Evolutionary conservation across 2,329 filamentous ascomycete species (phyloP).

Genomic region (Triangularia verruculosa): DNA sequence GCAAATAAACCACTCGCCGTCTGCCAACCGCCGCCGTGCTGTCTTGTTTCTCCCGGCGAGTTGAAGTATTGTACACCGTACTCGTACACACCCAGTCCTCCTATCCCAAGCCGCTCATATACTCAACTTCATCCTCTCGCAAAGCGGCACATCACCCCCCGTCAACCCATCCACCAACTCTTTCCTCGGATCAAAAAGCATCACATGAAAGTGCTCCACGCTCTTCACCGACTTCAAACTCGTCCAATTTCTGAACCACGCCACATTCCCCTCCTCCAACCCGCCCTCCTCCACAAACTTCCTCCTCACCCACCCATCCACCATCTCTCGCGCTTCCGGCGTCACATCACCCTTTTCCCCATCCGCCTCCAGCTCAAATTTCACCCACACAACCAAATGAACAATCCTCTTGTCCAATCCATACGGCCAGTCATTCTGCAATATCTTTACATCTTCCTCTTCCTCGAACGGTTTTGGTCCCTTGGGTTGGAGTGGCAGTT

Average conservation of each 20-base stretch:
- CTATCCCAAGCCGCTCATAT: background rate
- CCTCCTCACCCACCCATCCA: conserved; percentile 67
- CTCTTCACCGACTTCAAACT: conserved; percentile 80
- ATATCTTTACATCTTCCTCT: conserved; percentile 63
- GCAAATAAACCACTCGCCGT: background rate
- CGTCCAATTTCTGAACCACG: conserved; percentile 90
- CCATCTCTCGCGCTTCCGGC: conserved; percentile 56
- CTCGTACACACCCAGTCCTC: background rate
- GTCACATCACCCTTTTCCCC: conserved; percentile 64
- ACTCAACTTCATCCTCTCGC: conserved; percentile 36
- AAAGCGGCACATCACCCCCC: conserved; percentile 67
- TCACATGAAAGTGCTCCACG: conserved; percentile 92
- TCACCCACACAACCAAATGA: conserved; percentile 90
- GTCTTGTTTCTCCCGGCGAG: background rate
- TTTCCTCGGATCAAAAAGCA: conserved; percentile 75
- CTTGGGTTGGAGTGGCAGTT: conserved; percentile 36
- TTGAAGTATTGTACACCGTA: background rate
- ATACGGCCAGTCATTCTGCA: conserved; percentile 94
- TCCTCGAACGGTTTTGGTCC: conserved; percentile 42
- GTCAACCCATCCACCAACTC: conserved; percentile 70
- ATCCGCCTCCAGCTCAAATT: conserved; percentile 75
- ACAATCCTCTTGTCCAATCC: conserved; percentile 74
- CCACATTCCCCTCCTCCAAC: conserved; percentile 51
- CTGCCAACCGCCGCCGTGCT: background rate
- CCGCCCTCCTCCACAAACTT: conserved; percentile 58